Percentiles rank a stretch among this genome's conserved stretches.
Evolutionary conservation across 1,284 basidiomycete species (phyloP).

Genomic region (Cystobasidiaceae sp.): DNA sequence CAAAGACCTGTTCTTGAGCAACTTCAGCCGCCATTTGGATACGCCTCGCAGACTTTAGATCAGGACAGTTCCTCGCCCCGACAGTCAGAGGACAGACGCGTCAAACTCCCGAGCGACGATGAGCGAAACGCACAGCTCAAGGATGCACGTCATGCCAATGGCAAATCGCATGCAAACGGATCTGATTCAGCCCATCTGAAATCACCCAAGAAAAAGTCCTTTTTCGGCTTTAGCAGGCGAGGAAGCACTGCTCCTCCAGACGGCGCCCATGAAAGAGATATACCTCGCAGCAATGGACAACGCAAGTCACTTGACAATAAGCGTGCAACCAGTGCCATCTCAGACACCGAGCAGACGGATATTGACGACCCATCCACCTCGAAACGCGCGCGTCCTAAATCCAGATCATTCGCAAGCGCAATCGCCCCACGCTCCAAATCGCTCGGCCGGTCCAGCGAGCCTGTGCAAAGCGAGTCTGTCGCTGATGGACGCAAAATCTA

Average conservation of each 20-base stretch:
- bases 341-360: neutral
- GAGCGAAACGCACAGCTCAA: no score
- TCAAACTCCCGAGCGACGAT: no score
- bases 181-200: neutral
- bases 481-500: neutral
- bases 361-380: no score
- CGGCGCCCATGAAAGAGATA: neutral
- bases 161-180: no score
- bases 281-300: no score
- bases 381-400: neutral
- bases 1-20: no score
- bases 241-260: neutral
- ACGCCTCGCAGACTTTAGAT: no score
- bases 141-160: no score
- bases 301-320: no score
- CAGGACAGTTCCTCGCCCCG: neutral
- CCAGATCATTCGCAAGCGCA: neutral
- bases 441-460: neutral
- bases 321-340: no score
- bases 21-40: no score
- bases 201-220: slow-evolving; percentile 6
- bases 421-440: neutral
- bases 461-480: neutral
- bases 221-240: neutral
- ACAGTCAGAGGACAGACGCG: no score